These are phyloP conservation scores for Vickermania ingenoplastis DNA, from an alignment of 208 protist species.

Conservation along the genomic window DNA sequence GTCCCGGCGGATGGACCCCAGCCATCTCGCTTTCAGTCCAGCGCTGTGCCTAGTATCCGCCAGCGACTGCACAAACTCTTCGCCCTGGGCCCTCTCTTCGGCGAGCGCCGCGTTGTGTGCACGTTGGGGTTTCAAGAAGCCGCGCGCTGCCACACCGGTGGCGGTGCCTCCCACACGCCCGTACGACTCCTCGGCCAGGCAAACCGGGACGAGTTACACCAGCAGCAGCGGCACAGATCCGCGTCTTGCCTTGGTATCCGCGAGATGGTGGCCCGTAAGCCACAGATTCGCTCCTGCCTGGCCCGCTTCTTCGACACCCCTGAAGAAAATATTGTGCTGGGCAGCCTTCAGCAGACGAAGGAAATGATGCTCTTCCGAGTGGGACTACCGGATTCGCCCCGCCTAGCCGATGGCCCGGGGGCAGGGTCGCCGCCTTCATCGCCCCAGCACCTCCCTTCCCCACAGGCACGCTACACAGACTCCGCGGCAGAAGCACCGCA, in stretches of 20 bases:
- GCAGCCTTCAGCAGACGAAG: conserved; percentile 29
- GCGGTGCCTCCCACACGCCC: not conserved
- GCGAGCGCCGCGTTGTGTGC: conserved; percentile 42
- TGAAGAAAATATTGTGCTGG: conserved; percentile 26
- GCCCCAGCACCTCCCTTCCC: not conserved
- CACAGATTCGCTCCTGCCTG: not conserved
- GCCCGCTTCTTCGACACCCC: conserved; percentile 13
- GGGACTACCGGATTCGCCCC: conserved; percentile 26
- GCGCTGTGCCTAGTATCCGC: conserved; percentile 46
- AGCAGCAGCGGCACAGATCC: no score
- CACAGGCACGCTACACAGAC: not conserved
- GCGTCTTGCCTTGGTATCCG: not conserved
- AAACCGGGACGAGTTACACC: no score
- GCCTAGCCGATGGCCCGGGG: conserved; percentile 25
- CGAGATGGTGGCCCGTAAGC: no score
- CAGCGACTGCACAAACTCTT: conserved; percentile 56
- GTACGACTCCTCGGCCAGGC: no score
- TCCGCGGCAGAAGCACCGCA: not conserved
- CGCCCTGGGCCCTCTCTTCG: conserved; percentile 69
- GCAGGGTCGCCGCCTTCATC: not conserved
- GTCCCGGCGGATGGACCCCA: conserved; percentile 47
- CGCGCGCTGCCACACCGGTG: not conserved
- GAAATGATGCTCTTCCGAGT: conserved; percentile 53
- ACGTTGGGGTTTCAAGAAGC: conserved; percentile 29
- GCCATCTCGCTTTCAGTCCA: conserved; percentile 65